These are phyloP conservation scores for Pseudogymnoascus destructans DNA, from an alignment of 2,329 filamentous ascomycete species.

Conservation along the genomic window DNA sequence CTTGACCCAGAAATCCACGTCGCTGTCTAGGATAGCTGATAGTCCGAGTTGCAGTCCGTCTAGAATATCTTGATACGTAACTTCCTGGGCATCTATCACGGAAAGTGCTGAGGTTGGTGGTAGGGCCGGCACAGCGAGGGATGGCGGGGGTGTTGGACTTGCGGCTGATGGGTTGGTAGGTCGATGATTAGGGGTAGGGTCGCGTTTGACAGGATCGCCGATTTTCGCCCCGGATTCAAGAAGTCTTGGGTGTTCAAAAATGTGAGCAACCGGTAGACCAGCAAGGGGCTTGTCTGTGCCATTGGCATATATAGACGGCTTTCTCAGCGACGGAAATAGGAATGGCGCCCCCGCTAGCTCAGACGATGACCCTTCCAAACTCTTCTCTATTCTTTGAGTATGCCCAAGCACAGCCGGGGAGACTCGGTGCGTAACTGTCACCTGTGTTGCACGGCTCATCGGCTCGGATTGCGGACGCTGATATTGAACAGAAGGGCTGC, in stretches of 20 bases:
- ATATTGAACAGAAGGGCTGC: background rate
- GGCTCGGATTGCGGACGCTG: background rate
- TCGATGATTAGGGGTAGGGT: background rate
- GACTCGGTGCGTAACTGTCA: background rate
- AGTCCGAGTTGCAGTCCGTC: constrained; percentile 42
- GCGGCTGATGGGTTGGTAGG: background rate
- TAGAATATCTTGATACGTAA: constrained; percentile 39
- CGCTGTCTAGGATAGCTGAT: constrained; percentile 42
- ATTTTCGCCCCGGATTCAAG: background rate
- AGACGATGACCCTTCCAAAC: background rate
- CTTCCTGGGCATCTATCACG: constrained; percentile 17
- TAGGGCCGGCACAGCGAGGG: background rate
- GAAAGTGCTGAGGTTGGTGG: background rate
- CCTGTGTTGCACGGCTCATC: background rate
- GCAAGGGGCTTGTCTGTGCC: background rate
- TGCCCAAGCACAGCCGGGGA: background rate
- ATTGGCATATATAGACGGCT: background rate
- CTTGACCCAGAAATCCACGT: constrained; percentile 39
- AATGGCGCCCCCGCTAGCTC: background rate
- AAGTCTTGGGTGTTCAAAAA: background rate
- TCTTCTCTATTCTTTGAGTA: background rate
- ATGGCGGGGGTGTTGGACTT: background rate
- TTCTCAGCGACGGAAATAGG: background rate
- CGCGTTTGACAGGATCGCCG: background rate
- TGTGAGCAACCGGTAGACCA: background rate